Conservation (phyloP, 179 eudicot species). For the Beta macrorhiza region DNA sequence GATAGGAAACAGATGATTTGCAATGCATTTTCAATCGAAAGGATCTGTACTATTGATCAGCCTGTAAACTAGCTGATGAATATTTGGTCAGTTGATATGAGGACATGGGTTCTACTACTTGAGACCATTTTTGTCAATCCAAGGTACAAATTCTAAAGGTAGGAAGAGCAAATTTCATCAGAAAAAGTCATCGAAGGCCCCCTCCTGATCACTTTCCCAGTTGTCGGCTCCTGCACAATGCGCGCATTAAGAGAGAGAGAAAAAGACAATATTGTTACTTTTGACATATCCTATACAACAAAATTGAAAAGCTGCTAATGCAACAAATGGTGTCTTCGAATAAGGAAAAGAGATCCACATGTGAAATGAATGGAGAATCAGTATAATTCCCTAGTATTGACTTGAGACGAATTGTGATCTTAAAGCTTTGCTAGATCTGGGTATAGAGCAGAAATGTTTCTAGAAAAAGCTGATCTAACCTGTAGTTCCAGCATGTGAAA, state of each 20-base stretch:
- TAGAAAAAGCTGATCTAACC: slow-evolving; percentile 64
- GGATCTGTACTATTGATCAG: slow-evolving; percentile 21
- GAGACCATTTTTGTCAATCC: slow-evolving; percentile 30
- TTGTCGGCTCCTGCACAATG: slow-evolving; percentile 85
- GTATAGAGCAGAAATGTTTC: slow-evolving; percentile 34
- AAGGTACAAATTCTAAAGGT: slow-evolving; percentile 36
- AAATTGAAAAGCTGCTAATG: slow-evolving; percentile 28
- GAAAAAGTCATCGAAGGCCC: slow-evolving; percentile 96
- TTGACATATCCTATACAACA: slow-evolving; percentile 25
- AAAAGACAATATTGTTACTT: slow-evolving; percentile 46
- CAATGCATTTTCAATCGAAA: slow-evolving; percentile 1
- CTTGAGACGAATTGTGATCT: slow-evolving; percentile 2
- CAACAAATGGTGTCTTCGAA: slow-evolving; percentile 22
- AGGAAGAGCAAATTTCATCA: slow-evolving; percentile 64
- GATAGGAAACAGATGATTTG: slow-evolving; percentile 11
- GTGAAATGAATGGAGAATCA: slow-evolving; percentile 17
- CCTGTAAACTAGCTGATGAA: slow-evolving; percentile 26
- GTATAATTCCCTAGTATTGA: slow-evolving; percentile 13
- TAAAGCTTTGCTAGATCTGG: slow-evolving; percentile 20
- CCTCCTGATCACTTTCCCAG: slow-evolving; percentile 95
- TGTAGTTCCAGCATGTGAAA: slow-evolving; percentile 71
- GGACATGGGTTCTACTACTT: slow-evolving; percentile 32
- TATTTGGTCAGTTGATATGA: slow-evolving; percentile 20
- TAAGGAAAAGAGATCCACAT: slow-evolving; percentile 26
- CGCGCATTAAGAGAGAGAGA: slow-evolving; percentile 59